Percentiles rank a stretch among this genome's conserved stretches.
phyloP scores from a whole-genome alignment of 1,284 basidiomycete genomes.

The Mycosarcoma maydis region DNA sequence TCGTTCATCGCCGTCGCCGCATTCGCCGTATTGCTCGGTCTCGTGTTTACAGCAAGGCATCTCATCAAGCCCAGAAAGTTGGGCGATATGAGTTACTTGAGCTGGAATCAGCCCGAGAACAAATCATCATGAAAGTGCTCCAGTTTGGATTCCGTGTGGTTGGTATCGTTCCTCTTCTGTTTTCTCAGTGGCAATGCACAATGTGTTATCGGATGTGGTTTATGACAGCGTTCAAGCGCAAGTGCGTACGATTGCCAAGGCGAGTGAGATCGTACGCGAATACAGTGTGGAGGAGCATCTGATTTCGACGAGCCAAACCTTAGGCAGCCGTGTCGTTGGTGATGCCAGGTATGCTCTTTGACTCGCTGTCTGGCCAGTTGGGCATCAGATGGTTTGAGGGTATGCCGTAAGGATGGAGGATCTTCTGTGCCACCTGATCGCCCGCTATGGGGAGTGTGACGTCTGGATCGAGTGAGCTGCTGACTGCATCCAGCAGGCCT shows the following conservation, averaged over 20 bases:
- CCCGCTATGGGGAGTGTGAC: constrained; percentile 25
- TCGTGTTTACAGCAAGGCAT: constrained; percentile 89
- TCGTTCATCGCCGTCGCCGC: constrained; percentile 90
- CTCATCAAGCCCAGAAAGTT: constrained; percentile 87
- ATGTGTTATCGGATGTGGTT: background rate
- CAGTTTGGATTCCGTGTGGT: background rate
- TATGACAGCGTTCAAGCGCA: no score
- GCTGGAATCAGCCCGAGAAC: constrained; percentile 60
- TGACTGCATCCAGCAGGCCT: constrained; percentile 14
- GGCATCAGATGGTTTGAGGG: constrained; percentile 33
- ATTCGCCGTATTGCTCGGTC: constrained; percentile 85
- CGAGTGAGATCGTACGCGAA: no score
- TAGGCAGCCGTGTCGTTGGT: background rate
- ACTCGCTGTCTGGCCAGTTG: constrained; percentile 31
- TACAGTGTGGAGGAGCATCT: no score
- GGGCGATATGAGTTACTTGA: constrained; percentile 67
- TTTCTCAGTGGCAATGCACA: background rate
- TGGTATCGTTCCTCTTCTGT: background rate
- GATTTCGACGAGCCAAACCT: no score
- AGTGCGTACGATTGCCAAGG: no score
- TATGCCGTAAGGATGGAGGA: constrained; percentile 32
- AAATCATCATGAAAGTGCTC: constrained; percentile 15
- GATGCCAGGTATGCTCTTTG: constrained; percentile 8
- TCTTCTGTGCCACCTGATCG: constrained; percentile 32
- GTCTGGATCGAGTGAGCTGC: constrained; percentile 7